Evolutionary conservation across 106 monocot genomes (phyloP).

Genomic region (Amphibolis antarctica): DNA sequence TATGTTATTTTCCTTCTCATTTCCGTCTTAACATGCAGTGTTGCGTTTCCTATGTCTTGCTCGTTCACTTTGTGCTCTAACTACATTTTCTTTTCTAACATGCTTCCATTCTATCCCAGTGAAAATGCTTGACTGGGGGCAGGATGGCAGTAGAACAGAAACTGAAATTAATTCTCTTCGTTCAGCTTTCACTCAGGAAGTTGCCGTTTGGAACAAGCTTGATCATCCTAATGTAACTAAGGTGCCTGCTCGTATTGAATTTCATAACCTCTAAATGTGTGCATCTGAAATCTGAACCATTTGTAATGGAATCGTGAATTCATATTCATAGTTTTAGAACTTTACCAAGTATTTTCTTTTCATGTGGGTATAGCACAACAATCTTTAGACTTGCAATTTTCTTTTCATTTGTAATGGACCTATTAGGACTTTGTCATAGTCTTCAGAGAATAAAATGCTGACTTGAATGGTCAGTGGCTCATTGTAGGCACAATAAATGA

Average conservation of each 20-base stretch:
- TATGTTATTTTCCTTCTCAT: too few species aligned
- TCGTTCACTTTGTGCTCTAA: too few species aligned
- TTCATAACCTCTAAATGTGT: neutral
- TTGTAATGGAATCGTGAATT: neutral
- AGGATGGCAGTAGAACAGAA: slow-evolving; percentile 76
- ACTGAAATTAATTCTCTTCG: slow-evolving; percentile 66
- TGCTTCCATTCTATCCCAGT: slow-evolving; percentile 29
- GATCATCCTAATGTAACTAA: slow-evolving; percentile 98
- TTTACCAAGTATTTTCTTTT: neutral
- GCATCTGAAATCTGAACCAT: neutral
- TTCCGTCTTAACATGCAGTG: too few species aligned
- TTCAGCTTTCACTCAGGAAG: slow-evolving; percentile 78
- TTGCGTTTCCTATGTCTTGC: too few species aligned
- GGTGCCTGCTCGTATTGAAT: slow-evolving; percentile 18
- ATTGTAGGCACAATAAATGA: too few species aligned
- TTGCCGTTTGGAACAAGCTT: slow-evolving; percentile 94
- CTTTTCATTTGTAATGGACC: neutral
- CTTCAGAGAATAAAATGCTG: neutral
- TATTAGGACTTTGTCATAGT: neutral
- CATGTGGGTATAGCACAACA: neutral
- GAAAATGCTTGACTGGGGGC: slow-evolving; percentile 96
- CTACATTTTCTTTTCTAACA: too few species aligned
- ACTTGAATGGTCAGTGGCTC: too few species aligned
- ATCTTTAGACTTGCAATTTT: neutral
- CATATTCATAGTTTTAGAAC: too few species aligned